A percentile compares a stretch with the other conserved stretches of the same genome.
phyloP scores from a whole-genome alignment of 2,329 filamentous ascomycete species.

The Ceratocystis smalleyi region DNA sequence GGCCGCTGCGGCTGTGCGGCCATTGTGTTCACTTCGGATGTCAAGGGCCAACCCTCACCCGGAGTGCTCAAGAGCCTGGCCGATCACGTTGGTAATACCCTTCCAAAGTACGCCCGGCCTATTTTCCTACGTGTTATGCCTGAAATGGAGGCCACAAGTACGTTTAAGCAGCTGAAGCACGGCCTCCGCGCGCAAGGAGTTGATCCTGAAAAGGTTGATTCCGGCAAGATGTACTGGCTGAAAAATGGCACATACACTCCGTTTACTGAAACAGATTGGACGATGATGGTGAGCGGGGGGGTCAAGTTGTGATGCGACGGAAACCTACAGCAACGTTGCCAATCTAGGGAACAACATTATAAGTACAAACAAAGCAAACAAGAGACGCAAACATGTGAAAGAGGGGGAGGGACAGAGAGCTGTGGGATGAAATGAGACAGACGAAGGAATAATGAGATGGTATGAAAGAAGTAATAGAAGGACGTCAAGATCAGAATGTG shows the following conservation, averaged over 20 bases:
- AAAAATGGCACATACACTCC: conserved; percentile 48
- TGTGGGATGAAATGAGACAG: background rate
- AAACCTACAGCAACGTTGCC: background rate
- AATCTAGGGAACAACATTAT: background rate
- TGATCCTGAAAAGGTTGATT: conserved; percentile 34
- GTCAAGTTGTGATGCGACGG: conserved; percentile 46
- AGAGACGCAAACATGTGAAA: background rate
- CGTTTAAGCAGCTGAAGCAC: conserved; percentile 80
- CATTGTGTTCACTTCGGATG: conserved; percentile 38
- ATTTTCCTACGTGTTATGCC: conserved; percentile 57
- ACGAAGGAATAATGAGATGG: background rate
- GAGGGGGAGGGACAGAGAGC: background rate
- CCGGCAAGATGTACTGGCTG: conserved; percentile 47
- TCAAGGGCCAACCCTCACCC: conserved; percentile 28
- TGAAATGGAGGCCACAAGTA: conserved; percentile 55
- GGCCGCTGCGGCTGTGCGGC: conserved; percentile 72
- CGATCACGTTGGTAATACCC: conserved; percentile 35
- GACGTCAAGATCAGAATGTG: background rate
- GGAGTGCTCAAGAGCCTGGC: conserved; percentile 44
- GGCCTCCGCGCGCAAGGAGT: conserved; percentile 57
- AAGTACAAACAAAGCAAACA: background rate
- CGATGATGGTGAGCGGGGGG: conserved; percentile 45
- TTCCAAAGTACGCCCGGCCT: conserved; percentile 64
- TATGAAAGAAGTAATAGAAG: background rate
- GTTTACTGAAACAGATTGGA: conserved; percentile 56